Conservation (phyloP, 2,329 filamentous ascomycete genomes). For the Penicillium griseofulvum region DNA sequence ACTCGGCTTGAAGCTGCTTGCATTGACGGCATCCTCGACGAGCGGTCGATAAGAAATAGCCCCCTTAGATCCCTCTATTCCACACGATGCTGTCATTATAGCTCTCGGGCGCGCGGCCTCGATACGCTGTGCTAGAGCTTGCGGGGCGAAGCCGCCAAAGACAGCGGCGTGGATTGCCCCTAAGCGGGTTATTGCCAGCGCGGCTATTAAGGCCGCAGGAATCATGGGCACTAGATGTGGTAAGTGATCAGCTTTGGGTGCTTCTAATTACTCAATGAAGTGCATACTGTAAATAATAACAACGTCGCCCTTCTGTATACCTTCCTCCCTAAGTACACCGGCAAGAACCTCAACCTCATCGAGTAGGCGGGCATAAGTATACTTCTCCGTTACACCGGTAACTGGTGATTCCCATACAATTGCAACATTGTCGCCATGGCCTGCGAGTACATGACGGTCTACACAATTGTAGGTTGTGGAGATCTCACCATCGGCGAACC, state of each 20-base stretch:
- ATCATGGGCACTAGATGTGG: conserved; percentile 79
- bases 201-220: conserved; percentile 79
- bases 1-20: conserved; percentile 67
- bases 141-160: conserved; percentile 85
- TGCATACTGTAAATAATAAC: conserved; percentile 81
- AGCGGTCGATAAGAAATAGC: conserved; percentile 74
- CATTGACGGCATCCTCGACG: conserved; percentile 68
- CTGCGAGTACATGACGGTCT: conserved; percentile 79
- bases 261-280: neutral
- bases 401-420: conserved; percentile 89
- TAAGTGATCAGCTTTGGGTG: neutral
- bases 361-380: conserved; percentile 73
- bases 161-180: conserved; percentile 90
- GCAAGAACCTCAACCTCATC: conserved; percentile 79
- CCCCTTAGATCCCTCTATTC: conserved; percentile 81
- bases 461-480: conserved; percentile 91
- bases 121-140: conserved; percentile 81
- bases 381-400: conserved; percentile 66
- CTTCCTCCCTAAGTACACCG: conserved; percentile 76
- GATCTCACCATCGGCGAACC: conserved; percentile 87
- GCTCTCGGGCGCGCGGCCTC: conserved; percentile 73
- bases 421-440: conserved; percentile 70
- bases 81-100: conserved; percentile 86
- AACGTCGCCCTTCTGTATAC: conserved; percentile 78
- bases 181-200: conserved; percentile 75